Base-by-base conservation (phyloP, 2,329 filamentous ascomycete genomes). In the Fulvia fulva region DNA sequence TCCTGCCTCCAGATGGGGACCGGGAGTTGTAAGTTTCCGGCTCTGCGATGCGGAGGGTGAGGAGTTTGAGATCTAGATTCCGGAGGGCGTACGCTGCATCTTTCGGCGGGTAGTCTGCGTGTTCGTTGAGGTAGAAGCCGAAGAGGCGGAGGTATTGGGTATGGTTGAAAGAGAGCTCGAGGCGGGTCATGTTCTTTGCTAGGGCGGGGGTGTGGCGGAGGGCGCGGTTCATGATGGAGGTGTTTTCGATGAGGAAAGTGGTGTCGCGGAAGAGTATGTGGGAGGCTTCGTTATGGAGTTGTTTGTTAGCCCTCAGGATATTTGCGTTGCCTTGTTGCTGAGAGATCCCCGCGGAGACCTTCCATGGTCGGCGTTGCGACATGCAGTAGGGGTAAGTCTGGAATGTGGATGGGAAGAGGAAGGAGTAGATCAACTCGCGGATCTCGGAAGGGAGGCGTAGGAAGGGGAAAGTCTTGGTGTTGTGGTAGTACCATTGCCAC, bases 101-200 rank as follows among this genome's bases (percentile, higher is more conserved):
- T 19, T 5, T 41, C 9, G 50, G 11, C 4, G 6, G 21, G 19
- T 45, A 44, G 3, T 54, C 19, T 8, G 21, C 23, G 9, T 6
- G 5, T 16, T 37, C 25, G 53, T 55, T 34, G 41, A 55, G 11
- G 44, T 34, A 49, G 21, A 60, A 58, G 30, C 66, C 65, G 56
- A 72, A 72, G 12, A 70, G 45, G 2, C 59, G 23, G 46, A 70
- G 41, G 53, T 60, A 69, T 2, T 63, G 56, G 1, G 55, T 14
- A 51, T 68, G 67, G 7, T 49, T 49, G 1, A 70, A 54, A 2
- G 59, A 47, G 4, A 72, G 51, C 12, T 66, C 59, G 7, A 72
- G 52, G 7, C 59, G 51, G 11, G 55, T 66, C 28, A 72, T 46
- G 4, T 32, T 16, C 2, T 34, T 14, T 30, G 6, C 26, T 14